A percentile compares a stretch with the other conserved stretches of the same genome.
Evolutionary conservation across 108 stramenopile species (phyloP).

Genomic region (Aureococcus anophagefferens): DNA sequence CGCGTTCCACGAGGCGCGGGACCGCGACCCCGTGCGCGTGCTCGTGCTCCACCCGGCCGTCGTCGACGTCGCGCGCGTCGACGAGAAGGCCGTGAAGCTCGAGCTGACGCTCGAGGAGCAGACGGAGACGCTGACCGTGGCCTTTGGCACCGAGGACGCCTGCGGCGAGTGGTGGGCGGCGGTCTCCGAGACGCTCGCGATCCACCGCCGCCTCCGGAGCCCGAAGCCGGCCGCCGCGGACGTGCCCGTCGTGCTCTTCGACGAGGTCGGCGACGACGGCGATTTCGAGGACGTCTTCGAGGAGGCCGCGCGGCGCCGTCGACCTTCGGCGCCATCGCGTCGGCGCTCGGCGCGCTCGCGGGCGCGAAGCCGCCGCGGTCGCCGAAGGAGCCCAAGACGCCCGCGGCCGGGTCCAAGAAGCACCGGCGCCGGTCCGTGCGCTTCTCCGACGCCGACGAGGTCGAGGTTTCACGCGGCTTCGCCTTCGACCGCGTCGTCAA

Average conservation of each 20-base stretch:
- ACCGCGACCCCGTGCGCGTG: neutral
- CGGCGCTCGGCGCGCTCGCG: no score
- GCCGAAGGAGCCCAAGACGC: neutral
- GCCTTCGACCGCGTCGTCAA: neutral
- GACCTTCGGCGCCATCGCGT: no score
- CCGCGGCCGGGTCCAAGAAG: neutral
- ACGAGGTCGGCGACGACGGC: no score
- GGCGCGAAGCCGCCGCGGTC: neutral
- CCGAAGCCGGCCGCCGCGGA: neutral
- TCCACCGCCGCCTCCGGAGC: neutral
- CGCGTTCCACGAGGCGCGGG: no score
- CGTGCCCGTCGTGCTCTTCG: no score
- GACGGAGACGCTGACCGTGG: neutral
- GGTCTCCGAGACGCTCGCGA: neutral
- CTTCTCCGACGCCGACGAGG: neutral
- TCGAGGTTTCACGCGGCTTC: neutral
- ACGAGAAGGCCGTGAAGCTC: neutral
- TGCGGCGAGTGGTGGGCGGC: neutral
- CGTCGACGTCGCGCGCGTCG: neutral
- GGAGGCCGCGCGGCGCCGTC: no score
- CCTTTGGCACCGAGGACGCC: neutral
- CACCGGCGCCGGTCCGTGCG: neutral
- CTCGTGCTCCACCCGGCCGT: neutral
- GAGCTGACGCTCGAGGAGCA: neutral
- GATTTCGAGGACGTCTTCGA: no score